These are phyloP conservation scores for Hsuehochloa calcarea DNA, from an alignment of 176 grass and related monocot species.

Conservation along the genomic window DNA sequence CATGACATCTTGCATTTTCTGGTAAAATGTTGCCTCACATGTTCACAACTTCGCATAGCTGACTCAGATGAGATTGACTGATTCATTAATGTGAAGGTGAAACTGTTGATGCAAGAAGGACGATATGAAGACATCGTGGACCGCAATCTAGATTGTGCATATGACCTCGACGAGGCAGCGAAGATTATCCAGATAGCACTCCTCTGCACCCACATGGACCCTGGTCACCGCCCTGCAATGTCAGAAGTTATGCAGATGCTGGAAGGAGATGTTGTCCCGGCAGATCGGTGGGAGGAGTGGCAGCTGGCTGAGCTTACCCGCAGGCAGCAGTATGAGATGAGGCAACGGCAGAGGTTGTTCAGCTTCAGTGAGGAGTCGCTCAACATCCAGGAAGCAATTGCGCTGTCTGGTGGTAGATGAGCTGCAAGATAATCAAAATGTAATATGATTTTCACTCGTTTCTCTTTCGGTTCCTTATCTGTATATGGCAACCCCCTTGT, in stretches of 20 bases:
- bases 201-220: conserved; percentile 65
- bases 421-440: conserved; percentile 18
- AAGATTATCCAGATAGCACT: conserved; percentile 70
- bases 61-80: conserved; percentile 16
- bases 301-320: conserved; percentile 53
- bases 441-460: conserved; percentile 7
- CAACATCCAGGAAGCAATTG: conserved; percentile 57
- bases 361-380: conserved; percentile 63
- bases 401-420: conserved; percentile 72
- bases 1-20: neutral
- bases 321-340: conserved; percentile 50
- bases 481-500: too few species aligned
- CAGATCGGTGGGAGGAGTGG: conserved; percentile 69
- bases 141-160: conserved; percentile 48
- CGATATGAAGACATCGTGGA: conserved; percentile 48
- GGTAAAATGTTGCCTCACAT: neutral
- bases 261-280: conserved; percentile 58
- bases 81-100: conserved; percentile 51
- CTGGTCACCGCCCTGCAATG: conserved; percentile 63
- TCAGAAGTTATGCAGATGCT: conserved; percentile 83
- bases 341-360: conserved; percentile 47
- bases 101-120: conserved; percentile 42
- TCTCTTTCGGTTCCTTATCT: too few species aligned
- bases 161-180: conserved; percentile 41
- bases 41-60: neutral